These are phyloP conservation scores for Vinca major DNA, from an alignment of 305 asterid genomes.

Conservation along the genomic window DNA sequence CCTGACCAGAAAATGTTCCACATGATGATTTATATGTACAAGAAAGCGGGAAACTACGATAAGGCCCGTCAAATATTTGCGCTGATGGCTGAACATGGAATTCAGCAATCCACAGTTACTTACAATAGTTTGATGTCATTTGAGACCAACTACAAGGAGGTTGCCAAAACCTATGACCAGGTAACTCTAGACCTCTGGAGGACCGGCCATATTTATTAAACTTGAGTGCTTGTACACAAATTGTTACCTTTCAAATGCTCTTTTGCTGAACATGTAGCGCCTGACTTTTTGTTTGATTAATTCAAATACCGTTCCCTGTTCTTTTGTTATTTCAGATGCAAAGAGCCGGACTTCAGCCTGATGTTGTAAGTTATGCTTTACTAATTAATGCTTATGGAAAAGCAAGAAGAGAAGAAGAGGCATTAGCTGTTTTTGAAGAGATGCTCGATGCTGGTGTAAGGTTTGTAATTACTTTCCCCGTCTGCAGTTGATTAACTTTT, in stretches of 20 bases:
- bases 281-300: neutral
- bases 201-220: neutral
- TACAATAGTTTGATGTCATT: constrained; percentile 94
- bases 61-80: constrained; percentile 76
- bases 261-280: neutral
- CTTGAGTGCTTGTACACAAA: neutral
- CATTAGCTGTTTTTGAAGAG: constrained; percentile 91
- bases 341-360: constrained; percentile 61
- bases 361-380: constrained; percentile 85
- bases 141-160: constrained; percentile 83
- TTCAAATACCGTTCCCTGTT: constrained; percentile 1
- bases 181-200: constrained; percentile 23
- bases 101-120: constrained; percentile 66
- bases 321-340: constrained; percentile 57
- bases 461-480: constrained; percentile 25
- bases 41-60: constrained; percentile 59
- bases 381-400: constrained; percentile 83
- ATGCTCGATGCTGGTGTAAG: constrained; percentile 98
- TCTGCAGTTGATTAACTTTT: neutral
- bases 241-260: neutral
- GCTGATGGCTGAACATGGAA: constrained; percentile 61
- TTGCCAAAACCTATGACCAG: constrained; percentile 79
- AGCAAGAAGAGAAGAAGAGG: constrained; percentile 98
- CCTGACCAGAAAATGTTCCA: constrained; percentile 97
- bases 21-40: constrained; percentile 94